These are phyloP conservation scores for Metrosideros polymorpha DNA, from an alignment of 441 rosid genomes.

Conservation along the genomic window DNA sequence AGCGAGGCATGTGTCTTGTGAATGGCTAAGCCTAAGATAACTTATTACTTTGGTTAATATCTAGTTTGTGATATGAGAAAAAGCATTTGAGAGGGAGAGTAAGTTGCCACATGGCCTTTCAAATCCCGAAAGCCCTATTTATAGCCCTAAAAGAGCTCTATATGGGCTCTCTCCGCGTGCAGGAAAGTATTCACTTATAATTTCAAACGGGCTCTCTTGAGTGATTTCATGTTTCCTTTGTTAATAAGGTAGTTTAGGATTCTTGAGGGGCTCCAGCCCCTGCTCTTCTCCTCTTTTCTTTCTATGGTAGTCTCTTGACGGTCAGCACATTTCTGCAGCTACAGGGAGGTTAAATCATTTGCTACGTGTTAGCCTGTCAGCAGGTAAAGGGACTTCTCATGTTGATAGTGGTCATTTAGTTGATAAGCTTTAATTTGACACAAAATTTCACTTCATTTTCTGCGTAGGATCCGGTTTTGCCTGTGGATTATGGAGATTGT, in stretches of 20 bases:
- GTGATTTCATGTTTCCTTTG: background rate
- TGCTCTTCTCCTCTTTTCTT: background rate
- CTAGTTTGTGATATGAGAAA: background rate
- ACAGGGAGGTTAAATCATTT: constrained; percentile 26
- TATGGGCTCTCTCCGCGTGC: background rate
- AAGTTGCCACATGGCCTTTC: background rate
- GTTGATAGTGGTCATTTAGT: background rate
- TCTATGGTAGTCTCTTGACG: background rate
- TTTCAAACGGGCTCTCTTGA: background rate
- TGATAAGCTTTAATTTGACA: background rate
- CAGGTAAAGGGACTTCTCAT: constrained; percentile 15
- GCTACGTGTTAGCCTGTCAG: constrained; percentile 16
- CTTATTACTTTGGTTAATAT: background rate
- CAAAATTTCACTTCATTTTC: background rate
- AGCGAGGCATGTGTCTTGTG: background rate
- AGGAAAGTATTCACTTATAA: background rate
- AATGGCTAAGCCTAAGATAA: background rate
- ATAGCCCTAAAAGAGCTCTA: background rate
- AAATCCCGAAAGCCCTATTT: background rate
- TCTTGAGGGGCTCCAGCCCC: background rate
- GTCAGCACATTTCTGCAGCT: constrained; percentile 17
- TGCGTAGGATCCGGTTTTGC: constrained; percentile 35
- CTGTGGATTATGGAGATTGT: constrained; percentile 26
- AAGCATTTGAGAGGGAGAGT: background rate
- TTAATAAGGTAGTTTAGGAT: background rate